Evolutionary conservation across 2,329 filamentous ascomycete species (phyloP).

Genomic region (Capronia americana): DNA sequence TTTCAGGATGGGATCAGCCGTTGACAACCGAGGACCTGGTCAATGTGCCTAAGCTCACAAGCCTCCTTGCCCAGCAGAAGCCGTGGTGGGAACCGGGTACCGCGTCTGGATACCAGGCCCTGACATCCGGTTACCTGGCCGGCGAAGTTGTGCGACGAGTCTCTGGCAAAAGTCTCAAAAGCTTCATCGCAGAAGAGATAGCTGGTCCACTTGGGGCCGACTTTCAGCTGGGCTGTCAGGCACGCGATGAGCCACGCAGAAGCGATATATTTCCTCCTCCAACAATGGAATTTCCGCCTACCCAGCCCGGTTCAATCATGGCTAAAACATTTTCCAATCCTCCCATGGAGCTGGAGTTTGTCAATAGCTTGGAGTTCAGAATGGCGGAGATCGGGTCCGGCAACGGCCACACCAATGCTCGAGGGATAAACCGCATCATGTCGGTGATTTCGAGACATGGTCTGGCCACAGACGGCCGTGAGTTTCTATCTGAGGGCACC

Average conservation of each 20-base stretch:
- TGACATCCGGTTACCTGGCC: conserved; percentile 41
- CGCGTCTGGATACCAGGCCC: conserved; percentile 51
- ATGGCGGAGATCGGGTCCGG: conserved; percentile 48
- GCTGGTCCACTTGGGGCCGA: conserved; percentile 33
- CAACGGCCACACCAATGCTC: conserved; percentile 56
- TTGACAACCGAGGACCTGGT: conserved; percentile 45
- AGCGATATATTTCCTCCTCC: neutral
- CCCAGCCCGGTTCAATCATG: conserved; percentile 17
- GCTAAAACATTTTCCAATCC: conserved; percentile 25
- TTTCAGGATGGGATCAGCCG: conserved; percentile 44
- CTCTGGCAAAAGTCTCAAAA: conserved; percentile 27
- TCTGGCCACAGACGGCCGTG: conserved; percentile 16
- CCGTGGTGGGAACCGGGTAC: conserved; percentile 55
- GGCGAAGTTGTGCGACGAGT: conserved; percentile 33
- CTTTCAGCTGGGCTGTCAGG: conserved; percentile 32
- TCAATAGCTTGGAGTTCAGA: conserved; percentile 12
- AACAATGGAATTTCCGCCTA: conserved; percentile 4
- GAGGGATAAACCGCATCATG: conserved; percentile 44
- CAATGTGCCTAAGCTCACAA: conserved; percentile 42
- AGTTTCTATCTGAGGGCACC: conserved; percentile 22
- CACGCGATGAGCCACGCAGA: conserved; percentile 33
- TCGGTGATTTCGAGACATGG: conserved; percentile 28
- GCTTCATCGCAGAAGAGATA: conserved; percentile 36
- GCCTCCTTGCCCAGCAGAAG: conserved; percentile 47
- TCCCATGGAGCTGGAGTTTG: conserved; percentile 13